Base-by-base conservation (phyloP, 2,329 filamentous ascomycete genomes). In the Aspergillus sp. region DNA sequence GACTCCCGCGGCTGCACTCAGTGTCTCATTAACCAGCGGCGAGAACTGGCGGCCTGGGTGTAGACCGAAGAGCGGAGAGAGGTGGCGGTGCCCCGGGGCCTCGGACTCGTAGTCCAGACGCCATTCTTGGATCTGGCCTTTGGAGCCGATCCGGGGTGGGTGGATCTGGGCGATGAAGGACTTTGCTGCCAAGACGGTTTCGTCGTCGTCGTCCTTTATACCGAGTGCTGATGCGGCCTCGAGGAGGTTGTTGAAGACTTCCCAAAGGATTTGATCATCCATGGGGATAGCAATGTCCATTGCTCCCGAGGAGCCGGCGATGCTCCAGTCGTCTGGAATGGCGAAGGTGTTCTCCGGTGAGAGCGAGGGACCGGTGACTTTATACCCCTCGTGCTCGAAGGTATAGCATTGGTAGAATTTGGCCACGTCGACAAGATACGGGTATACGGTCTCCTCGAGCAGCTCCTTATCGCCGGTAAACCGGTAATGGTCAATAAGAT, bases 341-440 rank as follows among this genome's bases (percentile, higher is more conserved):
- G 40, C 23, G 31, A 57, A 57, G 14, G 49, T 57, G 31, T 57
- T 57, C 12, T 57, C 55, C 3, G 48, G 55, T 7, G 55, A 57
- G 33, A 52, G 23, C 8, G 55, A 57, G 15, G 55, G 55, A 1
- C 48, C 55, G 3, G 41, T 52, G 17, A 52, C 48, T 6, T 8
- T 31, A 21, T 57, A 47, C 11, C 48, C 55, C 4, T 57, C 19
- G 47, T 52, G 41, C 8, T 44, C 15, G 21, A 52, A 57, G 40
- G 41, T 46, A 33, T 57, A 57, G 40, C 55, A 57, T 21, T 57
- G 17, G 47, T 57, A 57, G 33, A 57, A 57, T 8, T 33, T 23
- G 4, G 48, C n/a, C 4, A 47, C 55, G 12, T 57, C 49, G 19
- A 27, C 6, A 8, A 57, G 33, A 11, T 39, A 52, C 11, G 48